These are phyloP conservation scores for Ramichloridium luteum DNA, from an alignment of 2,329 filamentous ascomycete species.

Conservation along the genomic window DNA sequence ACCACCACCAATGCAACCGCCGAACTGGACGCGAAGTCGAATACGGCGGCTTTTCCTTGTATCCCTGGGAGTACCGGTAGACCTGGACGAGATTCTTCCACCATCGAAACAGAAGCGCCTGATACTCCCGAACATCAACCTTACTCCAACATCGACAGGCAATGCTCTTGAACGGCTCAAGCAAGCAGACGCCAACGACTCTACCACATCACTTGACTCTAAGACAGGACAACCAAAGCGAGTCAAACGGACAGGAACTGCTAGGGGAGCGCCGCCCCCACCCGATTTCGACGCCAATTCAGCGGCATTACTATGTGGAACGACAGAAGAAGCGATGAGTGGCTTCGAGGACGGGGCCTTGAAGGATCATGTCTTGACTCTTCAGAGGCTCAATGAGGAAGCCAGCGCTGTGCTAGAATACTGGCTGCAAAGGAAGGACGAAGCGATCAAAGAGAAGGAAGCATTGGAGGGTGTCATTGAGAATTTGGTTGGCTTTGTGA, in stretches of 20 bases:
- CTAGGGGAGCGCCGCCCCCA: conserved; percentile 50
- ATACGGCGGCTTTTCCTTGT: conserved; percentile 92
- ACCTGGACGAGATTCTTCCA: conserved; percentile 92
- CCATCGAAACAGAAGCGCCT: conserved; percentile 98
- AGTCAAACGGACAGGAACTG: conserved; percentile 27
- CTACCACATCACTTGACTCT: conserved; percentile 21
- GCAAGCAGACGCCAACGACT: conserved; percentile 19
- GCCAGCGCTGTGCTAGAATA: conserved; percentile 73
- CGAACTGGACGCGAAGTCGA: conserved; percentile 93
- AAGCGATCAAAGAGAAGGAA: conserved; percentile 79
- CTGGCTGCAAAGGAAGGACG: conserved; percentile 77
- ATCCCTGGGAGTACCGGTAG: conserved; percentile 87
- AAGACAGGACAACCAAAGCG: conserved; percentile 18
- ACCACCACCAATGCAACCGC: conserved; percentile 84
- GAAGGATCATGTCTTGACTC: conserved; percentile 52
- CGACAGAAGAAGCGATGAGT: conserved; percentile 69
- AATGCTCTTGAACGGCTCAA: conserved; percentile 27
- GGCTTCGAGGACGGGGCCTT: conserved; percentile 73
- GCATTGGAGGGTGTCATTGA: conserved; percentile 95
- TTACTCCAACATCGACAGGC: conserved; percentile 22
- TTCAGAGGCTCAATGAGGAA: conserved; percentile 57
- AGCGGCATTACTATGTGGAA: conserved; percentile 65
- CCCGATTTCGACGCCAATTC: conserved; percentile 69
- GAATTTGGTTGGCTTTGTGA: conserved; percentile 59
- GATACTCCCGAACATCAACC: conserved; percentile 66